phyloP scores from a whole-genome alignment of 495 filamentous ascomycete species.

The Penicillium goetzii region DNA sequence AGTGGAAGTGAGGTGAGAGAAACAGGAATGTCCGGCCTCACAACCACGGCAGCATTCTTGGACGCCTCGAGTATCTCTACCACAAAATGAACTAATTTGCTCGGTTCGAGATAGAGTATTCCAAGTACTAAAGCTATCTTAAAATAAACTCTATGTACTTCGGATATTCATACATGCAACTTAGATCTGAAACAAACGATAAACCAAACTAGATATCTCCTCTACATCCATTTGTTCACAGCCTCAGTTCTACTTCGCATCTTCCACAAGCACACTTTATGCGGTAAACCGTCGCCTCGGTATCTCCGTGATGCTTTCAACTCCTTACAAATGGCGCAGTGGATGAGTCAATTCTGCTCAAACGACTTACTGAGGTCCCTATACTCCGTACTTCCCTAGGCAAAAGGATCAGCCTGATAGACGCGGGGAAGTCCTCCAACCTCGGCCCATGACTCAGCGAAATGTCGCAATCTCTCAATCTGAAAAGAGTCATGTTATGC shows the following conservation, averaged over 20 bases:
- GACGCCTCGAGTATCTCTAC: neutral
- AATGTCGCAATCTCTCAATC: conserved; percentile 9
- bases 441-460: conserved; percentile 16
- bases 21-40: neutral
- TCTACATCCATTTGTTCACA: no score
- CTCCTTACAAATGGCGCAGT: neutral
- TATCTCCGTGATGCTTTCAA: neutral
- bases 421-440: conserved; percentile 3
- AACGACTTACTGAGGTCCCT: no score
- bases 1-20: no score
- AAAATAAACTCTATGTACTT: no score
- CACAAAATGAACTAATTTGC: neutral
- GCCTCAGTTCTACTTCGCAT: neutral
- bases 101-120: no score
- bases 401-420: conserved; percentile 1
- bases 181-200: no score
- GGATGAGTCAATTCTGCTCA: neutral
- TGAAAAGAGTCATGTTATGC: neutral
- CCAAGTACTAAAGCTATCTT: no score
- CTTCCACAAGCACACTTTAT: neutral
- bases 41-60: neutral
- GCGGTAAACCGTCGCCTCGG: neutral
- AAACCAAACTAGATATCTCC: no score
- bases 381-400: no score
- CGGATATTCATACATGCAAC: no score